phyloP scores from a whole-genome alignment of 2,329 filamentous ascomycete genomes.

The Tolypocladium guangdongense region DNA sequence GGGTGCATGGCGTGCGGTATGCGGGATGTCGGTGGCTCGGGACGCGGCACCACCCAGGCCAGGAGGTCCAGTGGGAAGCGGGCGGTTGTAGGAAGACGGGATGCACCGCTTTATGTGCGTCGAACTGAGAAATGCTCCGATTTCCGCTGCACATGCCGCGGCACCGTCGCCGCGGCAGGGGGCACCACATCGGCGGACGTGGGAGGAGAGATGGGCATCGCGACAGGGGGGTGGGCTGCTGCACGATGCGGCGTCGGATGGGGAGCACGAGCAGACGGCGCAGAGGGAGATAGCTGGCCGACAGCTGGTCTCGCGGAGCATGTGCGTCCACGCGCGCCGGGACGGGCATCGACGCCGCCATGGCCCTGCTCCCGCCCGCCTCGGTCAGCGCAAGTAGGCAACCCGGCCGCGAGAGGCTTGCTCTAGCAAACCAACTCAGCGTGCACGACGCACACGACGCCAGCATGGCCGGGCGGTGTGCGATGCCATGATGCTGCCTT shows the following conservation, averaged over 20 bases:
- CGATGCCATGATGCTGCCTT: neutral
- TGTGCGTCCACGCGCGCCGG: neutral
- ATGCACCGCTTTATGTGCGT: conserved; percentile 1
- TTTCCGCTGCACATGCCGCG: neutral
- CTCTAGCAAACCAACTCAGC: neutral
- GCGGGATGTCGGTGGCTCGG: neutral
- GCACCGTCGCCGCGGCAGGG: neutral
- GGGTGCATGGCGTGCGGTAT: neutral
- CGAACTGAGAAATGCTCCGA: neutral
- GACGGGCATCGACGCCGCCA: neutral
- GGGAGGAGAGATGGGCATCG: neutral
- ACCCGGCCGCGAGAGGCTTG: neutral
- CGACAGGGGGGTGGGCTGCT: neutral
- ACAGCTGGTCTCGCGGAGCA: neutral
- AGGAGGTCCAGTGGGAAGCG: neutral
- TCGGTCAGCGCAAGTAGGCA: neutral
- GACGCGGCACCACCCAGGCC: neutral
- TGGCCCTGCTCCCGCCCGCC: neutral
- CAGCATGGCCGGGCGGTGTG: neutral
- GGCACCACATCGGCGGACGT: neutral
- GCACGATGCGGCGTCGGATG: neutral
- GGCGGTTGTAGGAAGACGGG: neutral
- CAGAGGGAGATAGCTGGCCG: neutral
- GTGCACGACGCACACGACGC: neutral
- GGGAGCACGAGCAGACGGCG: neutral